Conservation (phyloP, 257 asterid species). For the Parsonsia alboflavescens region DNA sequence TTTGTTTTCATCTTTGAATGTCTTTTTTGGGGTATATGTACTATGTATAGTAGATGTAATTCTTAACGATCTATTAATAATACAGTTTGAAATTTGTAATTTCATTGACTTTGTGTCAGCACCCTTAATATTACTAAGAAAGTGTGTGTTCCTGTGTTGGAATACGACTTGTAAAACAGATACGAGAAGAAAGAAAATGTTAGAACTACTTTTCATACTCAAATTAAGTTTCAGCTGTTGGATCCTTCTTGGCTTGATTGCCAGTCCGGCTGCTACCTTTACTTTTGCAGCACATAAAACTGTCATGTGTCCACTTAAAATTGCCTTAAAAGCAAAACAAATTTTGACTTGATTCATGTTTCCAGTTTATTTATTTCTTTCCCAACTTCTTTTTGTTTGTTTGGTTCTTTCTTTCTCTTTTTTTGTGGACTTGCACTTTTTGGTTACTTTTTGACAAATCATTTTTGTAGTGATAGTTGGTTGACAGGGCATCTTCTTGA, state of each 20-base stretch:
- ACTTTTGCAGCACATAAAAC: no score
- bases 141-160: neutral
- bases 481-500: neutral
- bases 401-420: no score
- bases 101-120: neutral
- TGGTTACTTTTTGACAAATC: neutral
- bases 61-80: neutral
- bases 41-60: neutral
- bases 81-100: neutral
- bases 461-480: neutral
- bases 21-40: neutral
- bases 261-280: neutral
- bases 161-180: neutral
- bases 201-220: neutral
- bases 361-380: no score
- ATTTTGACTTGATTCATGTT: neutral
- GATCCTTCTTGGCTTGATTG: neutral
- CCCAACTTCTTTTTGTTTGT: no score
- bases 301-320: neutral
- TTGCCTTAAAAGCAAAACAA: neutral
- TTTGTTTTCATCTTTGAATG: neutral
- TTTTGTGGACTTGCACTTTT: no score
- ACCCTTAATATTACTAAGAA: neutral
- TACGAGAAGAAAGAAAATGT: neutral
- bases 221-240: neutral